These are phyloP conservation scores for Solanum medicagineum DNA, from an alignment of 257 asterid species.

Conservation along the genomic window DNA sequence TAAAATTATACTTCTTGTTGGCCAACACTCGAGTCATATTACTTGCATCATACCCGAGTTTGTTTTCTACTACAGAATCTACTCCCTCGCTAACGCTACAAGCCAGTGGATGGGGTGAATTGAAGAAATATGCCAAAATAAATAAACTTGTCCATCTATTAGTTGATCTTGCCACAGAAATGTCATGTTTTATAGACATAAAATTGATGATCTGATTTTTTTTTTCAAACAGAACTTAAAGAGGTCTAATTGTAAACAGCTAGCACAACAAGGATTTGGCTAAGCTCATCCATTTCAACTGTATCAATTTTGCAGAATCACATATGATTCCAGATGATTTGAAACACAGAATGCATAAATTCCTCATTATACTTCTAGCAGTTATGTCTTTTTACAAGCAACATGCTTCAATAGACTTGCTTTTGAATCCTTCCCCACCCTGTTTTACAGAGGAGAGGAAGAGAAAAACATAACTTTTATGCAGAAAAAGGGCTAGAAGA, in stretches of 20 bases:
- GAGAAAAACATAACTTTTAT: neutral
- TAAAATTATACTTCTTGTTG: neutral
- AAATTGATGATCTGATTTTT: neutral
- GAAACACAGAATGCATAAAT: neutral
- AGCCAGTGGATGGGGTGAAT: neutral
- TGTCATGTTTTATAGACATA: too few species aligned
- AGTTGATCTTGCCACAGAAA: neutral
- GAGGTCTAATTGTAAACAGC: neutral
- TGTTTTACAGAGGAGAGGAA: neutral
- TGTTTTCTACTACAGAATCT: neutral
- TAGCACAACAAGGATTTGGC: neutral
- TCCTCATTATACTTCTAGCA: neutral
- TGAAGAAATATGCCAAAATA: neutral
- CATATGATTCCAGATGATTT: neutral
- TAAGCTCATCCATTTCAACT: neutral
- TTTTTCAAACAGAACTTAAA: neutral
- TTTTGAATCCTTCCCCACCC: neutral
- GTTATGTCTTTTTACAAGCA: neutral
- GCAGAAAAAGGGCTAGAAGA: neutral
- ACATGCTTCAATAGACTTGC: neutral
- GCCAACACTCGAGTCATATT: neutral
- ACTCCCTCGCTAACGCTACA: neutral
- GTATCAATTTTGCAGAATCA: neutral
- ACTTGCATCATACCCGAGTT: neutral
- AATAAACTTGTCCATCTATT: neutral